These are phyloP conservation scores for Nemania abortiva DNA, from an alignment of 2,329 filamentous ascomycete genomes.

Conservation along the genomic window DNA sequence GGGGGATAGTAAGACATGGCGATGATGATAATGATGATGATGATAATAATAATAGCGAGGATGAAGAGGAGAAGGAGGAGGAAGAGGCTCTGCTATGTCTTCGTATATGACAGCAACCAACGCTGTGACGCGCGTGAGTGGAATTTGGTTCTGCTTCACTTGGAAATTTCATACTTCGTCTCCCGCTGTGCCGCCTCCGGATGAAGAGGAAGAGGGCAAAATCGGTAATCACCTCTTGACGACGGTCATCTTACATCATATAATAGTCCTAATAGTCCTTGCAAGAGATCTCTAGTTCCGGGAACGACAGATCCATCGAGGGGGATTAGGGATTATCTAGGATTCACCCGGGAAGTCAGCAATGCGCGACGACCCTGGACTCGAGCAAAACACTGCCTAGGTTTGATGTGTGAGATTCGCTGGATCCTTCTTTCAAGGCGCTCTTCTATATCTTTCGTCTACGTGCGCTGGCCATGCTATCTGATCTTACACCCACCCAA, in stretches of 20 bases:
- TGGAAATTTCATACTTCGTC: constrained; percentile 13
- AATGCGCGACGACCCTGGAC: neutral
- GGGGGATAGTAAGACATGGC: constrained; percentile 36
- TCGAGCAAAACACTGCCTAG: neutral
- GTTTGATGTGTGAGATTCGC: neutral
- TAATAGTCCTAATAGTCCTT: neutral
- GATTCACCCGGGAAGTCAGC: constrained; percentile 2
- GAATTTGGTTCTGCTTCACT: neutral
- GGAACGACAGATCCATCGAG: constrained; percentile 10
- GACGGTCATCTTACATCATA: constrained; percentile 9
- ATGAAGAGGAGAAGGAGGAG: too few relatives aligned
- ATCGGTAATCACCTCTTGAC: neutral
- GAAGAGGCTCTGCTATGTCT: neutral
- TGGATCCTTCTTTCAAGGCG: neutral
- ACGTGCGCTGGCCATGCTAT: neutral
- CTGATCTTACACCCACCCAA: neutral
- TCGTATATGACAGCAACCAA: neutral
- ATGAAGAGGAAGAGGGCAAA: neutral
- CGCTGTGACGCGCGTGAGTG: neutral
- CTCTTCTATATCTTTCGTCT: neutral
- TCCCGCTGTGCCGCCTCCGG: neutral
- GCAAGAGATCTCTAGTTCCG: neutral
- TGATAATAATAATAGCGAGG: too few relatives aligned
- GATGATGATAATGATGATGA: neutral
- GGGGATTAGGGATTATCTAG: neutral